Conservation (phyloP, 495 filamentous ascomycete genomes). For the Tuber microsphaerosporum region DNA sequence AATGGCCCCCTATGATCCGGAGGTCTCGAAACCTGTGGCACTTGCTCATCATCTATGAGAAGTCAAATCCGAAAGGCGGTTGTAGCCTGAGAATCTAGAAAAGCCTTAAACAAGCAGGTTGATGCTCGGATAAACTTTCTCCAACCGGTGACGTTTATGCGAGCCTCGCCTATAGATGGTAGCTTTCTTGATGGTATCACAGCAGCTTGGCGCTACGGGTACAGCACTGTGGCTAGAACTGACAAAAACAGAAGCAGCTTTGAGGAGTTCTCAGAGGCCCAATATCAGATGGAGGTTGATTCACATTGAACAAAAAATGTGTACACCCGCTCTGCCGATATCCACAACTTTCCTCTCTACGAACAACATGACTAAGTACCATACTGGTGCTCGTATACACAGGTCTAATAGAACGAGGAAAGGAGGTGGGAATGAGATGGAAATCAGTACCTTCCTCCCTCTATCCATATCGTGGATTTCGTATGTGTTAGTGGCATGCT, state of each 20-base stretch:
- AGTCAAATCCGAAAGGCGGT: neutral
- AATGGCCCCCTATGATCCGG: neutral
- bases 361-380: neutral
- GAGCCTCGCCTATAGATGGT: neutral
- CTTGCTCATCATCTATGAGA: neutral
- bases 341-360: neutral
- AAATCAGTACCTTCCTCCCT: neutral
- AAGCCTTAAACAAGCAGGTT: neutral
- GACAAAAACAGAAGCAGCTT: neutral
- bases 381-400: neutral
- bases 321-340: neutral
- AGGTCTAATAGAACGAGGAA: neutral
- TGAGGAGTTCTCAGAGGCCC: neutral
- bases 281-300: neutral
- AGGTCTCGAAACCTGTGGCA: neutral
- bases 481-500: neutral
- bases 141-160: neutral
- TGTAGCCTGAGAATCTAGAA: neutral
- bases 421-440: neutral
- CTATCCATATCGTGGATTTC: neutral
- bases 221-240: neutral
- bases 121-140: neutral
- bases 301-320: neutral
- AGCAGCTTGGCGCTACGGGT: neutral
- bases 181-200: neutral